Percentiles rank a stretch among this genome's conserved stretches.
Evolutionary conservation across 2,329 filamentous ascomycete species (phyloP).

Genomic region (Penicillium sp.): DNA sequence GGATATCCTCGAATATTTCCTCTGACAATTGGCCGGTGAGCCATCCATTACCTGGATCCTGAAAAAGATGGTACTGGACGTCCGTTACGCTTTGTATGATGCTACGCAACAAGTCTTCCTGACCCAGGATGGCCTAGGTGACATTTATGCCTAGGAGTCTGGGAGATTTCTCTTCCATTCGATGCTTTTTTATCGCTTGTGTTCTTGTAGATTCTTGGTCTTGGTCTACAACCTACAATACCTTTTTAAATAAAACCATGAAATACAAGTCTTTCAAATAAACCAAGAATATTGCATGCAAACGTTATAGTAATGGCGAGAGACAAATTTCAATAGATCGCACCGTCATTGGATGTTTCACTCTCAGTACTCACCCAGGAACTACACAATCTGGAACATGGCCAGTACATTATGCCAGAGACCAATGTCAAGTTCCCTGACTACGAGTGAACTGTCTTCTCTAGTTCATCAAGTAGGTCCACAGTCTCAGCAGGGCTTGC

Average conservation of each 20-base stretch:
- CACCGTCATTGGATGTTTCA: neutral
- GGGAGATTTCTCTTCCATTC: neutral
- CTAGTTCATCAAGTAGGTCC: slow-evolving; percentile 75
- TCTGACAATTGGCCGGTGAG: neutral
- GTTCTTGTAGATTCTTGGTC: neutral
- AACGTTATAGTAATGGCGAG: neutral
- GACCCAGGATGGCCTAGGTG: slow-evolving; percentile 1
- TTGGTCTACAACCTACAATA: neutral
- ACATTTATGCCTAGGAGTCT: slow-evolving; percentile 14
- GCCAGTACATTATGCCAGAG: neutral
- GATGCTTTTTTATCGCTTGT: slow-evolving; percentile 1
- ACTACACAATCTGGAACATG: neutral
- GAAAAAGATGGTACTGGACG: slow-evolving; percentile 7
- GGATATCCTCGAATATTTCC: neutral
- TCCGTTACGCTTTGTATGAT: slow-evolving; percentile 23
- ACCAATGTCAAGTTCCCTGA: neutral
- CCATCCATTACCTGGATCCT: neutral
- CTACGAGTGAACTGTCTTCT: slow-evolving; percentile 15
- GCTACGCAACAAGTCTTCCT: slow-evolving; percentile 15
- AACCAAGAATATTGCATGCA: neutral
- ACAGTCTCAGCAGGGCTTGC: slow-evolving; percentile 90
- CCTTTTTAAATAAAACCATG: slow-evolving; percentile 8
- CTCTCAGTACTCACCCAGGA: neutral
- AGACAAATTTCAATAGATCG: neutral
- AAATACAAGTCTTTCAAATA: neutral